Conservation (phyloP, 345 rosid genomes). For the Hevea brasiliensis region DNA sequence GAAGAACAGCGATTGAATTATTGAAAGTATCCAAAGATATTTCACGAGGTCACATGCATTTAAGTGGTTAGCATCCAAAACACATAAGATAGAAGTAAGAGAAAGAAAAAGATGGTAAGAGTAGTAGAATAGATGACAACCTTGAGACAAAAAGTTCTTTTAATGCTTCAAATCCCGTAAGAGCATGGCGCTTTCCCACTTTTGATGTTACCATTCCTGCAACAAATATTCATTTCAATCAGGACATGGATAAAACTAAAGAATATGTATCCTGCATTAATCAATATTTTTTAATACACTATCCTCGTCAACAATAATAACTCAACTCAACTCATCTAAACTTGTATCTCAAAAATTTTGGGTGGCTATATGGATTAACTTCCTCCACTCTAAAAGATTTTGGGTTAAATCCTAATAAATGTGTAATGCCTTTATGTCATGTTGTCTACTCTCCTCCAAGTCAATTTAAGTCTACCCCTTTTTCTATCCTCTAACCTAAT, state of each 20-base stretch:
- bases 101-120: conserved; percentile 1
- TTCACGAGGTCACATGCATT: neutral
- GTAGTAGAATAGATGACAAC: conserved; percentile 31
- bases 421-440: no score
- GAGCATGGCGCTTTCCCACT: conserved; percentile 90
- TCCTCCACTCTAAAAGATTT: no score
- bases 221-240: conserved; percentile 19
- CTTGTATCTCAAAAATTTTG: no score
- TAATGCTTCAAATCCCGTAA: conserved; percentile 82
- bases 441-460: no score
- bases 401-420: neutral
- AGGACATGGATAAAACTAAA: neutral
- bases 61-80: neutral
- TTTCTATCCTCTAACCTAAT: no score
- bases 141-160: conserved; percentile 76
- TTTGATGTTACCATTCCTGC: conserved; percentile 92
- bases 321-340: no score
- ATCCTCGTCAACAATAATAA: neutral
- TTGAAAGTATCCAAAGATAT: neutral
- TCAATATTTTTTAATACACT: neutral
- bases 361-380: no score
- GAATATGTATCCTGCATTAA: neutral
- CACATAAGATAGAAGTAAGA: neutral
- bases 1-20: neutral
- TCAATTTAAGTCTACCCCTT: no score